A percentile compares a stretch with the other conserved stretches of the same genome.
Evolutionary conservation across 352 stramenopile species (phyloP).

Genomic region (Phytophthora colocasiae): DNA sequence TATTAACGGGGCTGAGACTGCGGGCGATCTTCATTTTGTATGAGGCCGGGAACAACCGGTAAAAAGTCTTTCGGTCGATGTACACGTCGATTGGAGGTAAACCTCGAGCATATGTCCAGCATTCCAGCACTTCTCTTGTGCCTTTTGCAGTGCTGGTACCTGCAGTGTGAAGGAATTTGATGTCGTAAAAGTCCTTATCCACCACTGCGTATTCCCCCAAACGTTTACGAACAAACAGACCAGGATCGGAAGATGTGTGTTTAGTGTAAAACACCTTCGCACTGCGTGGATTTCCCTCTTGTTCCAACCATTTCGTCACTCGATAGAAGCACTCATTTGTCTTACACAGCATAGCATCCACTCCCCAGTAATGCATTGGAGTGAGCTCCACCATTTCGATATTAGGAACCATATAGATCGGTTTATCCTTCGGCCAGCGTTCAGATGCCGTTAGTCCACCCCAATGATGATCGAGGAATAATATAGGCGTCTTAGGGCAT

Average conservation of each 20-base stretch:
- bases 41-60: conserved; percentile 27
- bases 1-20: conserved; percentile 38
- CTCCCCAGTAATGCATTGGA: conserved; percentile 52
- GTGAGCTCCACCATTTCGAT: conserved; percentile 66
- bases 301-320: conserved; percentile 53
- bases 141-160: conserved; percentile 63
- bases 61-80: conserved; percentile 35
- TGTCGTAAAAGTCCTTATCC: conserved; percentile 47
- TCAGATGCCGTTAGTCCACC: conserved; percentile 18
- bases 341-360: conserved; percentile 74
- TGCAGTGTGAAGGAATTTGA: conserved; percentile 60
- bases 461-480: conserved; percentile 74
- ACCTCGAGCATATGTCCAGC: conserved; percentile 53
- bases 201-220: conserved; percentile 31
- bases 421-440: conserved; percentile 46
- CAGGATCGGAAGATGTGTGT: conserved; percentile 54
- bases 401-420: conserved; percentile 58
- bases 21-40: conserved; percentile 32
- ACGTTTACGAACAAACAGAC: conserved; percentile 27
- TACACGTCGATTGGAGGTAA: conserved; percentile 56
- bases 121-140: conserved; percentile 59
- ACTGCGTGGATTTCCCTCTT: conserved; percentile 52
- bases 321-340: conserved; percentile 57
- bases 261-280: conserved; percentile 61
- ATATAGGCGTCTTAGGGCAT: conserved; percentile 52